Percentiles rank a stretch among this genome's conserved stretches.
Evolutionary conservation across 768 basidiomycete species (phyloP).

Genomic region (Inosperma sp.): DNA sequence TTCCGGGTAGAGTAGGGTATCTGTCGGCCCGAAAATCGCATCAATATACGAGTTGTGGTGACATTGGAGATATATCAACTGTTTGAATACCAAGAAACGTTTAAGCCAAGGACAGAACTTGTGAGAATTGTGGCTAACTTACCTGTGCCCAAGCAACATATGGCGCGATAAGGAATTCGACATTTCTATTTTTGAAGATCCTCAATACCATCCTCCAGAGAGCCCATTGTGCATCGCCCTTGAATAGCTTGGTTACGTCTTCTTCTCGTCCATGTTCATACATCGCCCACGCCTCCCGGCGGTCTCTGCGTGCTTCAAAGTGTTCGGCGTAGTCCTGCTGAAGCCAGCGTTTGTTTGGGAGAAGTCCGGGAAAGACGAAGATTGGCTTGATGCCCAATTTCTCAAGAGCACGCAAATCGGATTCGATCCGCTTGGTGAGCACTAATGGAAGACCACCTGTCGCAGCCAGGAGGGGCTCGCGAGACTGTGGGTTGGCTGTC

Average conservation of each 20-base stretch:
- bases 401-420: constrained; percentile 87
- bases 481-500: constrained; percentile 69
- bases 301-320: constrained; percentile 69
- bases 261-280: constrained; percentile 94
- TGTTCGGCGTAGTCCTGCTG: no score
- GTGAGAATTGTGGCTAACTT: constrained; percentile 29
- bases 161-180: constrained; percentile 94
- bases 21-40: constrained; percentile 87
- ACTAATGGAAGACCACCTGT: constrained; percentile 93
- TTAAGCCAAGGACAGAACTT: constrained; percentile 3
- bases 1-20: constrained; percentile 81
- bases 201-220: constrained; percentile 91
- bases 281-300: constrained; percentile 87
- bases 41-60: constrained; percentile 94
- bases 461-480: constrained; percentile 90
- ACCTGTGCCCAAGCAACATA: constrained; percentile 97
- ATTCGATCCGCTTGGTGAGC: constrained; percentile 82
- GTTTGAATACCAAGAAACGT: constrained; percentile 9
- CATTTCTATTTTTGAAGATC: constrained; percentile 90
- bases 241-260: constrained; percentile 79
- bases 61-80: constrained; percentile 94
- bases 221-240: constrained; percentile 80
- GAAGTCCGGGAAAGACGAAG: constrained; percentile 96
- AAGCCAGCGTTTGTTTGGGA: no score
- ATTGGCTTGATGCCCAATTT: constrained; percentile 93